Base-by-base conservation (phyloP, 2,329 filamentous ascomycete genomes). In the Pseudomassariella vexata region DNA sequence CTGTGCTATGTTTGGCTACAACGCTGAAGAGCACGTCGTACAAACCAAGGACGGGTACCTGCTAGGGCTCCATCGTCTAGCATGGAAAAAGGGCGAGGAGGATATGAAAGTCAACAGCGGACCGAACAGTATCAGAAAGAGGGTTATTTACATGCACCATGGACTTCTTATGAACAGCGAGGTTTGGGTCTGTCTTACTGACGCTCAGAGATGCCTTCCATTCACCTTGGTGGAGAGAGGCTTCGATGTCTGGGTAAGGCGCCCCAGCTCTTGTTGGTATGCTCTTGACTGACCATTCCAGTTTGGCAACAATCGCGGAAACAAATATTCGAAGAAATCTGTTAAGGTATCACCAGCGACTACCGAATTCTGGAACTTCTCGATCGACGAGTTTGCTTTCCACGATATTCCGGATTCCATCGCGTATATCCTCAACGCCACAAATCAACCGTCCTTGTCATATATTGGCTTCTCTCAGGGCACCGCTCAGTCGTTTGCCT, bases 251-350 rank as follows among this genome's bases (percentile, higher is more conserved):
- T 98, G 92, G 86, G 80, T 84, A 60, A 48, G 76, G 63, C 20
- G 12, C 10, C n/a, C 20, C n/a, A n/a, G n/a, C n/a, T n/a, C n/a
- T n/a, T n/a, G n/a, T n/a, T n/a, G n/a, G n/a, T n/a, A n/a, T n/a
- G n/a, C n/a, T n/a, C n/a, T n/a, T n/a, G n/a, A n/a, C n/a, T n/a
- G n/a, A n/a, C n/a, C 5, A 24, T 10, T 24, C 9, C 38, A 85
- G 85, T 70, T 98, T 40, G 92, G 92, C 30, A 98, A 98, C 59
- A 98, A 98, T 52, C 81, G 92, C 21, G 92, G 92, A 30, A 98
- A 98, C 71, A 98, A 98, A 56, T 98, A 98, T 63, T 95, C 88
- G 27, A 98, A 96, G 60, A 98, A 98, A 62, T 89, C 81, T 3
- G 76, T 89, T 31, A 73, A 81, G 37, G 68, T 70, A 41, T 82